Evolutionary conservation across 2,329 filamentous ascomycete species (phyloP).

Genomic region (Cytospora chrysosperma): DNA sequence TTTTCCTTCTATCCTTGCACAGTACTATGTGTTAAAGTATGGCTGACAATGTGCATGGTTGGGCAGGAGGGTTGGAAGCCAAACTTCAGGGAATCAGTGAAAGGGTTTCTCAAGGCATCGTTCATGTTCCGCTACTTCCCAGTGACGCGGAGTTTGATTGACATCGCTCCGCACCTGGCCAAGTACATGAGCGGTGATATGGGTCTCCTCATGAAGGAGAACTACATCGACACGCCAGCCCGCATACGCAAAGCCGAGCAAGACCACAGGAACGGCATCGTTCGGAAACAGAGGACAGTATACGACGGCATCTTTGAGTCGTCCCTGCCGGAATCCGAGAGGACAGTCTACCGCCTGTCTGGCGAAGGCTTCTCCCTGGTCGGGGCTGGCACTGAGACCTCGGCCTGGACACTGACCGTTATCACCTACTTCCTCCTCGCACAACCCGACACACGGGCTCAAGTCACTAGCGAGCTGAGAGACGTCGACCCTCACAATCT

Average conservation of each 20-base stretch:
- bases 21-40: too few species aligned
- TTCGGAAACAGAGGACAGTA: not conserved
- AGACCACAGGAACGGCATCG: not conserved
- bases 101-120: not conserved
- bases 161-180: not conserved
- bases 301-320: not conserved
- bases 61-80: not conserved
- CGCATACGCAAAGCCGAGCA: not conserved
- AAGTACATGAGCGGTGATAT: not conserved
- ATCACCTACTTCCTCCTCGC: conserved; percentile 4
- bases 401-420: conserved; percentile 1
- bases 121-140: not conserved
- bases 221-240: not conserved
- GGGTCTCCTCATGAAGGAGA: not conserved
- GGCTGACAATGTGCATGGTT: not conserved
- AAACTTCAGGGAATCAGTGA: not conserved
- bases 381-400: conserved; percentile 6
- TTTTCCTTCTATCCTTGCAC: not conserved
- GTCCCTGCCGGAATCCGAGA: not conserved
- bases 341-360: not conserved
- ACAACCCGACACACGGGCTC: conserved; percentile 6
- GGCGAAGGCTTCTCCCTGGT: not conserved
- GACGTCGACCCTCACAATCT: conserved; percentile 4
- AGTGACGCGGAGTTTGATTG: not conserved
- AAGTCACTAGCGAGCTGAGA: conserved; percentile 22